A percentile compares a stretch with the other conserved stretches of the same genome.
These are phyloP conservation scores for Phytophthora podocarpi DNA, from an alignment of 352 stramenopile genomes.

Conservation along the genomic window DNA sequence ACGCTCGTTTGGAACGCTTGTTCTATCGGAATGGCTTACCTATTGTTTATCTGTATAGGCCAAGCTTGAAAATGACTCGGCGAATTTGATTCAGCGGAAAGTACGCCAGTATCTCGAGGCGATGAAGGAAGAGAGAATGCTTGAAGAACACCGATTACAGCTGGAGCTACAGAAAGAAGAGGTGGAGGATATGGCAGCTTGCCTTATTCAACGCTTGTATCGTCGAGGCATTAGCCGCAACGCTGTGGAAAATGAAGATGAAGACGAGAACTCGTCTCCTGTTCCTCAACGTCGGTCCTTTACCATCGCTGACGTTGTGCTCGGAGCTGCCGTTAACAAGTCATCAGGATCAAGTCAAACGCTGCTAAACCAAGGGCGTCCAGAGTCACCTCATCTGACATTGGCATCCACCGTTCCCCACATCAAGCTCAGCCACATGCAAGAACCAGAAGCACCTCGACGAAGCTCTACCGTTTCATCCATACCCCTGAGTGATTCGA, in stretches of 20 bases:
- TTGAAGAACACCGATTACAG: conserved; percentile 19
- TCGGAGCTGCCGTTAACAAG: conserved; percentile 15
- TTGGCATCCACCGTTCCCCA: conserved; percentile 15
- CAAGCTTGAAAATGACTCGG: conserved; percentile 26
- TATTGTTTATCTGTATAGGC: conserved; percentile 4
- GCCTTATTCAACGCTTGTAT: conserved; percentile 47
- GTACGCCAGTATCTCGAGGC: conserved; percentile 23
- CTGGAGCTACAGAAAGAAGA: conserved; percentile 39
- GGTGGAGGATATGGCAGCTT: conserved; percentile 48
- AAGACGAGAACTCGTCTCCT: neutral
- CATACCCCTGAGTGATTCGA: conserved; percentile 7
- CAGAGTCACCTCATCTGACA: conserved; percentile 9
- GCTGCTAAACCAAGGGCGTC: neutral
- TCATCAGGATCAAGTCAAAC: neutral
- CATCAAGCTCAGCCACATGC: conserved; percentile 6
- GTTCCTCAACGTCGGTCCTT: neutral
- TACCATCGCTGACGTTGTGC: conserved; percentile 14
- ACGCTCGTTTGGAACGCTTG: too few species aligned
- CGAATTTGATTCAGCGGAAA: conserved; percentile 31
- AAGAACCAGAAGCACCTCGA: conserved; percentile 11
- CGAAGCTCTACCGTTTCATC: conserved; percentile 25
- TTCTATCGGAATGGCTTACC: neutral
- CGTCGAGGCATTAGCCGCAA: conserved; percentile 10
- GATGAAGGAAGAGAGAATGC: neutral
- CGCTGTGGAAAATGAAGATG: neutral